Percentiles rank a stretch among this genome's conserved stretches.
Evolutionary conservation across 2,329 filamentous ascomycete genomes (phyloP).

Genomic region (Eurotiales sp.): DNA sequence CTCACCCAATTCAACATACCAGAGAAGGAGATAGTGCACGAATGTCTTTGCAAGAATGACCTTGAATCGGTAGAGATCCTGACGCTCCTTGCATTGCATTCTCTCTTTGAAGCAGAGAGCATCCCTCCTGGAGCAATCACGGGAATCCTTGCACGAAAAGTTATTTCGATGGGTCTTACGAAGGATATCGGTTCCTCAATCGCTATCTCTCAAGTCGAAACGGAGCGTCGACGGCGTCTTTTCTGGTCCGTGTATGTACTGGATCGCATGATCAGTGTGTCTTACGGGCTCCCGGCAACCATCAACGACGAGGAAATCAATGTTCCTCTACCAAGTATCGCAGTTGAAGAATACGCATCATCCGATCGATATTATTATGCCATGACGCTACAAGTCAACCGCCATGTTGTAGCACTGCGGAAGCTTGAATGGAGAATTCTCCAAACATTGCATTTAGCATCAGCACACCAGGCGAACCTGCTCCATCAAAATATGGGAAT

Average conservation of each 20-base stretch:
- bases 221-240: slow-evolving; percentile 37
- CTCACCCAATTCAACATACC: slow-evolving; percentile 1
- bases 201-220: slow-evolving; percentile 17
- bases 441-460: slow-evolving; percentile 5
- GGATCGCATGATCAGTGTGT: slow-evolving; percentile 45
- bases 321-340: slow-evolving; percentile 44
- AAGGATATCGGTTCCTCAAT: background rate
- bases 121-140: slow-evolving; percentile 41
- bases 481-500: slow-evolving; percentile 17
- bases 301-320: slow-evolving; percentile 39
- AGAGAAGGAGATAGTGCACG: slow-evolving; percentile 35
- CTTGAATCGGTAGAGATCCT: slow-evolving; percentile 42
- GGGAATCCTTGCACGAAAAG: slow-evolving; percentile 20
- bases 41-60: slow-evolving; percentile 35
- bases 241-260: slow-evolving; percentile 47
- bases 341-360: slow-evolving; percentile 45
- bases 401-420: slow-evolving; percentile 45
- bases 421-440: slow-evolving; percentile 37
- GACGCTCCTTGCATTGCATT: slow-evolving; percentile 42
- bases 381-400: slow-evolving; percentile 43
- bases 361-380: slow-evolving; percentile 36
- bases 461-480: slow-evolving; percentile 24
- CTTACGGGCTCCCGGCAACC: slow-evolving; percentile 39
- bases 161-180: slow-evolving; percentile 8
- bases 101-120: slow-evolving; percentile 41